Conservation (phyloP, 805 yeast genomes). For the Middelhovenomyces tepae region DNA sequence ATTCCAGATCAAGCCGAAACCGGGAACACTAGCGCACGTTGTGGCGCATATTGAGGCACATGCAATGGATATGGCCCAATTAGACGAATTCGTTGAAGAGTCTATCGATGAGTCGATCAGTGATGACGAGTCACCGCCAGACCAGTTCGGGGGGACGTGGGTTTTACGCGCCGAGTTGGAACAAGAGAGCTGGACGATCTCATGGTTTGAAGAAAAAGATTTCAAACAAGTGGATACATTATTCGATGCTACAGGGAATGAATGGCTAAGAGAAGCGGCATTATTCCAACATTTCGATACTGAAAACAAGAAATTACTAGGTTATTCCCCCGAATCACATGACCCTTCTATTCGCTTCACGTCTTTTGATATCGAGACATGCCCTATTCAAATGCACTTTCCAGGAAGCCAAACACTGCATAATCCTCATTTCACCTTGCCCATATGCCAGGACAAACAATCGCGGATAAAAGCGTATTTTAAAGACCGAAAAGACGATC, state of each 20-base stretch:
- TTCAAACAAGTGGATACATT: constrained; percentile 45
- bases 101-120: constrained; percentile 1
- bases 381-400: constrained; percentile 5
- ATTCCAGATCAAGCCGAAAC: constrained; percentile 9
- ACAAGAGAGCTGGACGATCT: constrained; percentile 49
- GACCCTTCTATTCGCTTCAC: constrained; percentile 17
- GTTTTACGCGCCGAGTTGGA: constrained; percentile 21
- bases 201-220: constrained; percentile 30
- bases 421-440: constrained; percentile 11
- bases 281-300: background rate
- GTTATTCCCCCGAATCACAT: background rate
- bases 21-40: background rate
- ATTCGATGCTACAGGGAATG: constrained; percentile 42
- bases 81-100: constrained; percentile 3
- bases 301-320: background rate
- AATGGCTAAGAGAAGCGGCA: constrained; percentile 27
- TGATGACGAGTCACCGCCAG: background rate
- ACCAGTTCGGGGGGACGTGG: constrained; percentile 10
- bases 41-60: constrained; percentile 3
- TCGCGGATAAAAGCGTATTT: background rate
- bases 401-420: no score
- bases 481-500: constrained; percentile 4
- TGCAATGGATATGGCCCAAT: constrained; percentile 1
- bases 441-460: constrained; percentile 13
- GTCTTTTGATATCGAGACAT: constrained; percentile 14